Conservation (phyloP, 2,329 filamentous ascomycete genomes). For the Cladosporium sp. region DNA sequence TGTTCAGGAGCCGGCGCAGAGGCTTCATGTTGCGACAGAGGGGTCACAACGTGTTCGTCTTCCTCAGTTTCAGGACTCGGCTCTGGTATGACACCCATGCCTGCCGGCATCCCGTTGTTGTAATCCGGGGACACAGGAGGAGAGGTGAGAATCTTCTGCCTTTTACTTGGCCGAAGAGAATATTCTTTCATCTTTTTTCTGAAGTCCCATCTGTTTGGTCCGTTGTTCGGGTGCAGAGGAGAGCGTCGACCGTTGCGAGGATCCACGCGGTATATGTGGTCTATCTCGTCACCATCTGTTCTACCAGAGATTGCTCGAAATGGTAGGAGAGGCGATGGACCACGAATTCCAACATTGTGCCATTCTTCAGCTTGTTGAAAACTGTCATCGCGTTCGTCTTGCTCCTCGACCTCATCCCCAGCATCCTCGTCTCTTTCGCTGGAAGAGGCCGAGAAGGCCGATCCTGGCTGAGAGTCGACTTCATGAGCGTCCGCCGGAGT, state of each 20-base stretch:
- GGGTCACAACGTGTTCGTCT: background rate
- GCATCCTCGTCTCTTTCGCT: constrained; percentile 9
- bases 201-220: background rate
- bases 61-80: background rate
- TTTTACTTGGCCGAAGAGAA: background rate
- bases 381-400: background rate
- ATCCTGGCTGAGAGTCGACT: background rate
- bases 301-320: background rate
- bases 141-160: background rate
- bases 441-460: constrained; percentile 6
- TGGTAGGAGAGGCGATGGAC: background rate
- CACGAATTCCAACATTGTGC: background rate
- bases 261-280: background rate
- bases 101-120: background rate
- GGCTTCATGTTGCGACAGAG: background rate
- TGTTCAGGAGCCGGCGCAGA: background rate
- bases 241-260: background rate
- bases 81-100: background rate
- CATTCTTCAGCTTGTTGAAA: background rate
- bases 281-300: background rate
- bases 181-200: background rate
- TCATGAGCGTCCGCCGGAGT: background rate
- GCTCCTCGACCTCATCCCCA: background rate
- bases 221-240: background rate
- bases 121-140: background rate